A percentile compares a stretch with the other conserved stretches of the same genome.
Conservation (phyloP, 805 yeast species). For the Kurtzmaniella cleridarum region DNA sequence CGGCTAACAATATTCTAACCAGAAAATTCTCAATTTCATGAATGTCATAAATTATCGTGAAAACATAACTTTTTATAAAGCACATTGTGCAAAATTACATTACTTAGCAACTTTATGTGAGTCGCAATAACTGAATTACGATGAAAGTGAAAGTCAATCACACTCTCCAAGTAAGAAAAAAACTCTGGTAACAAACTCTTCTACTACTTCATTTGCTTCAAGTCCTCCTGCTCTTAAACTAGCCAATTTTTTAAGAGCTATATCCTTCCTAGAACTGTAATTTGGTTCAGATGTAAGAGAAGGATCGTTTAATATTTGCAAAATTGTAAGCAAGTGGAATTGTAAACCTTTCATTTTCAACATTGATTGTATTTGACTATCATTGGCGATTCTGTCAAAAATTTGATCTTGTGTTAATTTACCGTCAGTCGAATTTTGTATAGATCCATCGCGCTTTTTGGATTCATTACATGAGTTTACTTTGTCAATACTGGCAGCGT, state of each 20-base stretch:
- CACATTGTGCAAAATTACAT: no score
- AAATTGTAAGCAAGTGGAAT: constrained; percentile 47
- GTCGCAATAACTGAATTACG: no score
- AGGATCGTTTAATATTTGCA: constrained; percentile 44
- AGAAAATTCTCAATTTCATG: no score
- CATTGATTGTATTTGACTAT: constrained; percentile 39
- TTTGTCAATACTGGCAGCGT: constrained; percentile 2
- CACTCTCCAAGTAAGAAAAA: constrained; percentile 19
- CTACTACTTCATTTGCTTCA: constrained; percentile 63
- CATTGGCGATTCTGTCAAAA: constrained; percentile 28
- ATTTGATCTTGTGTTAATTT: constrained; percentile 1
- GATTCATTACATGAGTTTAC: constrained; percentile 5
- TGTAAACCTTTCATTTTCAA: constrained; percentile 50
- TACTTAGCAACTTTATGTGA: no score
- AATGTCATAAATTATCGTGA: not conserved
- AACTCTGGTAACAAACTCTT: constrained; percentile 55
- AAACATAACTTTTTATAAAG: no score
- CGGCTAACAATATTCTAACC: no score
- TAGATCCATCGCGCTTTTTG: constrained; percentile 7
- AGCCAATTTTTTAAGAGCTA: constrained; percentile 57
- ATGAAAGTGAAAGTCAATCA: no score
- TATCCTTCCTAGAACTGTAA: constrained; percentile 48
- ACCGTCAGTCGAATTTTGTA: not conserved
- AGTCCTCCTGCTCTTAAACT: constrained; percentile 59
- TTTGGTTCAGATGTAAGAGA: constrained; percentile 43